Percentiles rank a stretch among this genome's conserved stretches.
Conservation (phyloP, 345 rosid genomes). For the Orychophragmus violaceus region DNA sequence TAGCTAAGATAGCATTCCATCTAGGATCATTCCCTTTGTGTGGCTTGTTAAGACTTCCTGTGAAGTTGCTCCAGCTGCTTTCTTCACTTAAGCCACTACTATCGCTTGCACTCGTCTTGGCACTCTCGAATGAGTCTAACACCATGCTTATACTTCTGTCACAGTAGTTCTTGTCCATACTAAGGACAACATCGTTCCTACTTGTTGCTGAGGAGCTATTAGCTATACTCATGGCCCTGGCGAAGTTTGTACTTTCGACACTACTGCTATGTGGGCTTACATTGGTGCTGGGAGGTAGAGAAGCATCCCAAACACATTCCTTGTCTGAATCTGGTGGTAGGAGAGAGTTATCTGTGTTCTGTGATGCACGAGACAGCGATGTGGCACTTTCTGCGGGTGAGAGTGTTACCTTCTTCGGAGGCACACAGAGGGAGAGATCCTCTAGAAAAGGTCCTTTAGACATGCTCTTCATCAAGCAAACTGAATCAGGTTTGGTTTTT, state of each 20-base stretch:
- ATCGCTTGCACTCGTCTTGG: slow-evolving; percentile 67
- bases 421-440: background rate
- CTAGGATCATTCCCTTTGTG: slow-evolving; percentile 98
- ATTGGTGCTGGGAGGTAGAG: slow-evolving; percentile 88
- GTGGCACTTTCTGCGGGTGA: slow-evolving; percentile 41
- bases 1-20: slow-evolving; percentile 92
- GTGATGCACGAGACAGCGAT: slow-evolving; percentile 53
- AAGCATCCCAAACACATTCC: slow-evolving; percentile 96
- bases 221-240: slow-evolving; percentile 76
- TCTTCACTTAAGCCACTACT: slow-evolving; percentile 92
- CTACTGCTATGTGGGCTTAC: slow-evolving; percentile 89
- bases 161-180: slow-evolving; percentile 51
- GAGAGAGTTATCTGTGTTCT: slow-evolving; percentile 56
- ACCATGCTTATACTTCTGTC: slow-evolving; percentile 57
- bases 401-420: background rate
- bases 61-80: slow-evolving; percentile 92
- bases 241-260: slow-evolving; percentile 64
- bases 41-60: slow-evolving; percentile 86
- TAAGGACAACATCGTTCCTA: slow-evolving; percentile 72
- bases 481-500: slow-evolving; percentile 57
- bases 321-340: slow-evolving; percentile 66
- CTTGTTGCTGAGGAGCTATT: slow-evolving; percentile 56
- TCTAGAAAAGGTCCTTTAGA: background rate
- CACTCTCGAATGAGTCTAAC: slow-evolving; percentile 79
- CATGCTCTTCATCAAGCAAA: no score